Percentiles rank a stretch among this genome's conserved stretches.
Evolutionary conservation across 495 filamentous ascomycete species (phyloP).

Genomic region (Daldinia childiae): DNA sequence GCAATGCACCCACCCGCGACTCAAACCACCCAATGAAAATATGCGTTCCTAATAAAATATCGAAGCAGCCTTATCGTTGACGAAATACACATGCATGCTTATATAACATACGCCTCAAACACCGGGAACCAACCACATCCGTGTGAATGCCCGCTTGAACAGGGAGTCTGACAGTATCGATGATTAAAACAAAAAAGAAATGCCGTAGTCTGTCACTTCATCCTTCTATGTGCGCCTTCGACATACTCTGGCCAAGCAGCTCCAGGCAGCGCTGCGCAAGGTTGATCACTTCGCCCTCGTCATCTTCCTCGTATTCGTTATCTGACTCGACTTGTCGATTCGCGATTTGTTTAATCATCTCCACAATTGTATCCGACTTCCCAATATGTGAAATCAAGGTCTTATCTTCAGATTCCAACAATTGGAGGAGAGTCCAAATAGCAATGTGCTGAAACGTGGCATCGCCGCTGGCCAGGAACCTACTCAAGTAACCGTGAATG

Average conservation of each 20-base stretch:
- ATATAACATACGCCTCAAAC: conserved; percentile 50
- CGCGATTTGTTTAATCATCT: conserved; percentile 88
- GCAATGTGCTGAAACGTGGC: conserved; percentile 99
- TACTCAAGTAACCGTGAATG: conserved; percentile 91
- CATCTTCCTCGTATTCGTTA: conserved; percentile 84
- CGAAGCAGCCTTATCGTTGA: conserved; percentile 40
- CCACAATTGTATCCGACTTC: conserved; percentile 85
- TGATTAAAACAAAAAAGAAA: conserved; percentile 27
- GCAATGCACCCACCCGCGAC: conserved; percentile 38
- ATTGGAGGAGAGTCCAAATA: conserved; percentile 95
- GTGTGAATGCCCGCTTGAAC: conserved; percentile 48
- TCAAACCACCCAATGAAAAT: conserved; percentile 47
- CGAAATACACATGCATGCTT: conserved; percentile 42
- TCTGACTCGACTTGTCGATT: conserved; percentile 92
- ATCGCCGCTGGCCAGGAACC: conserved; percentile 93
- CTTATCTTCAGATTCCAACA: conserved; percentile 92
- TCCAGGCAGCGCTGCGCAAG: conserved; percentile 90
- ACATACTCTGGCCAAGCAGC: conserved; percentile 71
- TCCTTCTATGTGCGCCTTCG: conserved; percentile 66
- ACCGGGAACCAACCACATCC: conserved; percentile 48
- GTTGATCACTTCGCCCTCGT: conserved; percentile 91
- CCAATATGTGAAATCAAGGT: conserved; percentile 84
- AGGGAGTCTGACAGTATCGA: conserved; percentile 26
- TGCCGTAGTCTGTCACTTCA: conserved; percentile 39
- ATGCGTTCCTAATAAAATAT: conserved; percentile 47